A percentile compares a stretch with the other conserved stretches of the same genome.
phyloP scores from a whole-genome alignment of 352 stramenopile species.

The Phytophthora sojae region DNA sequence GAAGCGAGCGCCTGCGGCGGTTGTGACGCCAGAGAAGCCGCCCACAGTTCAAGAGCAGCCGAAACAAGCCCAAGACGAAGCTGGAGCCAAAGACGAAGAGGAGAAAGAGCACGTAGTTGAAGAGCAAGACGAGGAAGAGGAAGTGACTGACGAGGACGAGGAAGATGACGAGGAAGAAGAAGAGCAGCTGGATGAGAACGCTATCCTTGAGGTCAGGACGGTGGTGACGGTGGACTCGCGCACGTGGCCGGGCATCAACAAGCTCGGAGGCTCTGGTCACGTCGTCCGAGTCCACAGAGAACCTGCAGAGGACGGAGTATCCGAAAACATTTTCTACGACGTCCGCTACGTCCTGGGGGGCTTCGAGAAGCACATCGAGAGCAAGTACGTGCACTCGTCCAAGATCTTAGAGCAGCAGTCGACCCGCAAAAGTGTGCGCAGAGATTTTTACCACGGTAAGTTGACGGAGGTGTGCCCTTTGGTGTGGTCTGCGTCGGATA shows the following conservation, averaged over 20 bases:
- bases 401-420: constrained; percentile 48
- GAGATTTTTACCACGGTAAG: constrained; percentile 77
- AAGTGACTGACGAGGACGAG: not conserved
- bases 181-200: constrained; percentile 4
- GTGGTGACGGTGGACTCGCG: constrained; percentile 72
- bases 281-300: constrained; percentile 59
- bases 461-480: not conserved
- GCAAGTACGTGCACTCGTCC: constrained; percentile 70
- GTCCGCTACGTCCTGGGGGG: constrained; percentile 85
- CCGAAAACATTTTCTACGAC: constrained; percentile 70
- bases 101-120: not conserved
- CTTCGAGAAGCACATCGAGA: constrained; percentile 77
- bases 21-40: constrained; percentile 1
- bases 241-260: constrained; percentile 91
- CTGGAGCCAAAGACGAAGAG: constrained; percentile 4
- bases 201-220: constrained; percentile 47
- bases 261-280: constrained; percentile 73
- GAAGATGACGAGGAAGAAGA: constrained; percentile 3
- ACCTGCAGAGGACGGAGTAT: constrained; percentile 11
- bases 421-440: constrained; percentile 46
- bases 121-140: constrained; percentile 5
- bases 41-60: not conserved
- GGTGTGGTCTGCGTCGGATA: not conserved
- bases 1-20: not conserved
- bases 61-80: not conserved